Evolutionary conservation across 2,329 filamentous ascomycete species (phyloP), one percentile per base, ranked within the genome.

Genomic region (Fusarium setosum): DNA sequence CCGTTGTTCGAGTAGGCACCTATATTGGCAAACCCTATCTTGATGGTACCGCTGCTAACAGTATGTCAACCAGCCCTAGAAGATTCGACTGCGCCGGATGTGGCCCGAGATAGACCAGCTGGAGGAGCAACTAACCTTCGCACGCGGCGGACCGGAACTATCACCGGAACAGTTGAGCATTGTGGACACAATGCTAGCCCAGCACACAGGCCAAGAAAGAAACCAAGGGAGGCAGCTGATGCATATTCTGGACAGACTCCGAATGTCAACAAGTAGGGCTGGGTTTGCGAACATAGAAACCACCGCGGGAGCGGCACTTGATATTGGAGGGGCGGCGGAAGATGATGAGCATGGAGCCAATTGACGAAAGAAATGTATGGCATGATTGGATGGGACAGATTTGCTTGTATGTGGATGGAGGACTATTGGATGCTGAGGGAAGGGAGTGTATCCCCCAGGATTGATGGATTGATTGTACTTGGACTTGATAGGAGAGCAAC

Each of bases 1-100:
- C 61, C 11, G 41, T 71, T 29, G 49, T 61, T 55, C 70, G 70
- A 68, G 70, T 72, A 35, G 67, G 68, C n/a, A n/a, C n/a, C n/a
- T 59, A 4, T n/a, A 37, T 31, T 34, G 6, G 3, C 7, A 11
- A 3, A 3, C 10, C 20, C 12, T n/a, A 23, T 10, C 4, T 15
- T 31, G 6, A 5, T 32, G 37, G 24, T 13, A 41, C 37, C 13
- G 18, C n/a, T n/a, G 9, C 44, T 57, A 26, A 69, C 17, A 15
- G 8, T 21, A 20, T 32, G n/a, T n/a, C 11, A 15, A 20, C 13
- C 5, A 73, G 70, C 60, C 64, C 23, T 72, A 52, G 67, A 74
- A 72, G 48, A 60, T 72, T 62, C 59, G 58, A 45, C 31, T 72
- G 20, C 70, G 65, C 24, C 53, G 56, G 13, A 54, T 62, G 55